phyloP scores from a whole-genome alignment of 2,329 filamentous ascomycete species.

The Colletotrichum scovillei region DNA sequence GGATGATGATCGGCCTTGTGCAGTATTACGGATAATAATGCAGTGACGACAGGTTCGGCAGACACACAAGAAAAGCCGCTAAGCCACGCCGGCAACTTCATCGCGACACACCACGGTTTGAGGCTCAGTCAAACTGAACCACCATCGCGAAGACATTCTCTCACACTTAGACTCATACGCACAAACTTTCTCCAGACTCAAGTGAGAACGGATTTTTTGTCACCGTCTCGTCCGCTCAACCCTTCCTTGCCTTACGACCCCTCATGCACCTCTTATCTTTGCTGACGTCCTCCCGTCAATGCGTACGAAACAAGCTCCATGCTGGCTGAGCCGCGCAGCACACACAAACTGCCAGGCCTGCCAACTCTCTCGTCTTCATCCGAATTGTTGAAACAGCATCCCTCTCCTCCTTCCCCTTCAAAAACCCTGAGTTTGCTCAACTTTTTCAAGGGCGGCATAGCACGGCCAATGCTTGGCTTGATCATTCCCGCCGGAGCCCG shows the following conservation, averaged over 20 bases:
- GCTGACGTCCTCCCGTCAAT: neutral
- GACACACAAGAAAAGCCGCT: constrained; percentile 18
- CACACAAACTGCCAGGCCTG: neutral
- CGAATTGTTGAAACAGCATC: constrained; percentile 31
- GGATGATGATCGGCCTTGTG: constrained; percentile 32
- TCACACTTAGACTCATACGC: neutral
- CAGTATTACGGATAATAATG: neutral
- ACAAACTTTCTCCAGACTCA: neutral
- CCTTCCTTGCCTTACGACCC: neutral
- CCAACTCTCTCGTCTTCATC: constrained; percentile 10
- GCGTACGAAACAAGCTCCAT: constrained; percentile 11
- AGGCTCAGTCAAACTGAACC: constrained; percentile 33
- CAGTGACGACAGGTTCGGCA: constrained; percentile 20
- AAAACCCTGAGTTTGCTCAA: constrained; percentile 18
- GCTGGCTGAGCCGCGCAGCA: constrained; percentile 1
- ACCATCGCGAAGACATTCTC: neutral
- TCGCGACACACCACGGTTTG: constrained; percentile 27
- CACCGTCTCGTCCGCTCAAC: neutral
- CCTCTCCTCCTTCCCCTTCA: neutral
- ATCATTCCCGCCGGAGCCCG: neutral
- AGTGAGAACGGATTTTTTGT: neutral
- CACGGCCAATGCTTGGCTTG: neutral
- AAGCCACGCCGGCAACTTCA: constrained; percentile 29
- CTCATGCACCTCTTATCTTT: neutral
- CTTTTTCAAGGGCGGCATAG: neutral